Evolutionary conservation across 2,329 filamentous ascomycete genomes (phyloP), one percentile per base, ranked within the genome.

Genomic region (Grosmannia clavigera): DNA sequence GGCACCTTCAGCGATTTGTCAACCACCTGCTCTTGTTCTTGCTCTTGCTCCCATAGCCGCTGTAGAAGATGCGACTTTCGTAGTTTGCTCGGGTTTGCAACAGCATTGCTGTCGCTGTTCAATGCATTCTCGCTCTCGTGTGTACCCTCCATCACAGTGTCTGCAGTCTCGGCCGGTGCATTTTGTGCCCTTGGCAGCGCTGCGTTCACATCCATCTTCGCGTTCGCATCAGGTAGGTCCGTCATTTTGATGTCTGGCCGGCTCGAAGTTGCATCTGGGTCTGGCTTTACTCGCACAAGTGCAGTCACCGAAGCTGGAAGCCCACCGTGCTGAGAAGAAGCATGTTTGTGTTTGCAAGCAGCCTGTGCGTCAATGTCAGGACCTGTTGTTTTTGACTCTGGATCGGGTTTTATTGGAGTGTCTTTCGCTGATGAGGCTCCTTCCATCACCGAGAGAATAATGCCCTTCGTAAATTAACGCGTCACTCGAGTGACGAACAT

Each of bases 1-100:
- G 50, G 61, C 33, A 52, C 19, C n/a, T 50, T 57, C 9, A 48
- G 40, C 2, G 57, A 35, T 10, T 25, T 22, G 14, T 19, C 19
- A 43, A 27, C 46, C 58, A 35, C 48, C 6, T 14, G 50, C 16
- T 62, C 59, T 25, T 61, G 55, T 2, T 55, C 51, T 16, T 62
- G 55, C 53, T 61, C 51, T 35, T 58, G 35, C 22, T 61, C 61
- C 9, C 61, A 61, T 14, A 65, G 40, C 2, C 60, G 50, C 53
- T 62, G 62, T 9, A 65, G 62, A 50, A 60, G 57, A 14, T 64
- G 63, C 0, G 60, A 56, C 4, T 55, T 25, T 5, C 58, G 62
- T 40, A 64, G 40, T 14, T 61, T 61, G 31, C 40, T 51, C 29
- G 29, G 1, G 2, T 40, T 19, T 12, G 25, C 3, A 14, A 35